Evolutionary conservation across 2,329 filamentous ascomycete genomes (phyloP).

Genomic region (Nemania bipapillata): DNA sequence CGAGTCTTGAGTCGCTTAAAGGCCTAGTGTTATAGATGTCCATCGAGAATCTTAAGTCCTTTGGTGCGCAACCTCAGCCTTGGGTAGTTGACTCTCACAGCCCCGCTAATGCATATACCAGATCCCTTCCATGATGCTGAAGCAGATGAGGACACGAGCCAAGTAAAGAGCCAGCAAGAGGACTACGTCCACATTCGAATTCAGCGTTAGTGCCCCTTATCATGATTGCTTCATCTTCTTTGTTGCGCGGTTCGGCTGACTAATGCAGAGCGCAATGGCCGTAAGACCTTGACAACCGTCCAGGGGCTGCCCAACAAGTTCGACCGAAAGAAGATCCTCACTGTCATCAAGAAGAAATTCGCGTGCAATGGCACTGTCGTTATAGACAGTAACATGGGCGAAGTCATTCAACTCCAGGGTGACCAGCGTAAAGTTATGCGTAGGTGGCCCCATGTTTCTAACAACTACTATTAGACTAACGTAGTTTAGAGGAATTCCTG

Average conservation of each 20-base stretch:
- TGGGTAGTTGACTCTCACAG: slow-evolving; percentile 25
- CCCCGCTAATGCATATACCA: slow-evolving; percentile 54
- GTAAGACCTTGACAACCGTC: slow-evolving; percentile 99
- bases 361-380: slow-evolving; percentile 99
- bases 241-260: slow-evolving; percentile 14
- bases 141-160: slow-evolving; percentile 94
- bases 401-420: slow-evolving; percentile 99
- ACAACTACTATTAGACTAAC: slow-evolving; percentile 19
- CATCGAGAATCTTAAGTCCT: slow-evolving; percentile 98
- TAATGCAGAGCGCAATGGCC: slow-evolving; percentile 94
- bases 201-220: slow-evolving; percentile 76
- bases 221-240: not conserved
- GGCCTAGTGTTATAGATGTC: slow-evolving; percentile 68
- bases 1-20: slow-evolving; percentile 6
- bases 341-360: slow-evolving; percentile 51
- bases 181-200: slow-evolving; percentile 99
- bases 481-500: slow-evolving; percentile 78
- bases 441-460: slow-evolving; percentile 17
- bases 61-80: slow-evolving; percentile 70
- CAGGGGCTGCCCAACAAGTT: slow-evolving; percentile 99
- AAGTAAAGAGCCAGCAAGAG: slow-evolving; percentile 91
- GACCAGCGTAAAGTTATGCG: slow-evolving; percentile 98
- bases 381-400: slow-evolving; percentile 93
- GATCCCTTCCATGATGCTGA: slow-evolving; percentile 95
- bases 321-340: slow-evolving; percentile 99